These are phyloP conservation scores for Geranomyces michiganensis DNA, from an alignment of 192 early-diverging fungal genomes.

Conservation along the genomic window DNA sequence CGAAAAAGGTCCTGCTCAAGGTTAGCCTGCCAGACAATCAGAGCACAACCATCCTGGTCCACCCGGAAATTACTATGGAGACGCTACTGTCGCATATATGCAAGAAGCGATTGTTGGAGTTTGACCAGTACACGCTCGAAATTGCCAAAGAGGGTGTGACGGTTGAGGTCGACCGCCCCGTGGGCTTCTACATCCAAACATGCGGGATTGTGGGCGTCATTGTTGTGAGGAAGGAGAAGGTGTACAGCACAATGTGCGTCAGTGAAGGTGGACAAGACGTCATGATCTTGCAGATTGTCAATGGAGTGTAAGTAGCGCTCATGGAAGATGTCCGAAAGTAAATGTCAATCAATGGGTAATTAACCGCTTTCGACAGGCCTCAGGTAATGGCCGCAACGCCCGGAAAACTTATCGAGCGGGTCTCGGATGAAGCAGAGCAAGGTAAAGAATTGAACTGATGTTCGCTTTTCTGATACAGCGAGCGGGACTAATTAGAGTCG, in stretches of 20 bases:
- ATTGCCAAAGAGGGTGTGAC: slow-evolving; percentile 30
- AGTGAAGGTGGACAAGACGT: slow-evolving; percentile 55
- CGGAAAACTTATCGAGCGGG: slow-evolving; percentile 54
- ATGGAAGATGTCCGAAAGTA: not conserved
- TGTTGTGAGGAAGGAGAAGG: slow-evolving; percentile 53
- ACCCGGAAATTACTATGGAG: slow-evolving; percentile 47
- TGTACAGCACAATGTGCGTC: slow-evolving; percentile 50
- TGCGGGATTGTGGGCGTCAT: slow-evolving; percentile 40
- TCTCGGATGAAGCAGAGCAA: slow-evolving; percentile 50
- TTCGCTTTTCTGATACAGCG: not conserved
- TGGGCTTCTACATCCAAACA: slow-evolving; percentile 40
- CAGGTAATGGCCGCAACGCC: slow-evolving; percentile 57
- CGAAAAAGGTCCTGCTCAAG: slow-evolving; percentile 30
- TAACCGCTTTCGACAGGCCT: slow-evolving; percentile 33
- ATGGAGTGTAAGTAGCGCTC: slow-evolving; percentile 43
- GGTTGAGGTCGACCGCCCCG: slow-evolving; percentile 53
- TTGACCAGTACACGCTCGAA: slow-evolving; percentile 45
- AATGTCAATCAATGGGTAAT: not conserved
- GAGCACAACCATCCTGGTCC: slow-evolving; percentile 38
- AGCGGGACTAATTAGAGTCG: not conserved
- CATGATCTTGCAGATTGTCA: slow-evolving; percentile 47
- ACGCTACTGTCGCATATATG: slow-evolving; percentile 45
- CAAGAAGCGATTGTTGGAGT: slow-evolving; percentile 42
- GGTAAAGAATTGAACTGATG: slow-evolving; percentile 26
- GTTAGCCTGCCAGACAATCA: slow-evolving; percentile 41